These are phyloP conservation scores for Lepraria neglecta DNA, from an alignment of 495 filamentous ascomycete genomes.

Conservation along the genomic window DNA sequence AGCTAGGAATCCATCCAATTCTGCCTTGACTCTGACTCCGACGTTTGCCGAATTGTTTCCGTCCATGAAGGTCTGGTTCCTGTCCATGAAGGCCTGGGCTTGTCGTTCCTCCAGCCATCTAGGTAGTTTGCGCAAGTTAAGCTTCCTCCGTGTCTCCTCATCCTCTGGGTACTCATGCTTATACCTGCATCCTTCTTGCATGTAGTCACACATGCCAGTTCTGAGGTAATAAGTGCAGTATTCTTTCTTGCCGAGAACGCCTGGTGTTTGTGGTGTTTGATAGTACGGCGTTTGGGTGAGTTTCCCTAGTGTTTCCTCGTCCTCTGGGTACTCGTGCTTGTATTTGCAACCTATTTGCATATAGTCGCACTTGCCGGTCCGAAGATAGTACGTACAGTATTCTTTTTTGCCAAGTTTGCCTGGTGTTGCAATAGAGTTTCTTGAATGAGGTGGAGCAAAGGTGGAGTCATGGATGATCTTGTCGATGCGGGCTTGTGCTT, in stretches of 20 bases:
- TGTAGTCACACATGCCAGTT: conserved; percentile 75
- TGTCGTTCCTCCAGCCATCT: background rate
- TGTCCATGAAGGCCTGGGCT: too few species aligned
- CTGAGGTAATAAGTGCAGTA: conserved; percentile 87
- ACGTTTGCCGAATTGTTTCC: too few species aligned
- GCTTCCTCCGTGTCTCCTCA: conserved; percentile 45
- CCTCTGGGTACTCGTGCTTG: conserved; percentile 78
- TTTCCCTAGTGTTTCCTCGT: conserved; percentile 34
- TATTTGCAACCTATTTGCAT: conserved; percentile 76
- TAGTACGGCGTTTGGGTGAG: background rate
- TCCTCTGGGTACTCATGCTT: conserved; percentile 80
- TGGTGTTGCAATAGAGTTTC: background rate
- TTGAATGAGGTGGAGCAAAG: too few species aligned
- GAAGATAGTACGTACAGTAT: conserved; percentile 83
- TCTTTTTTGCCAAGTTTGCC: conserved; percentile 49
- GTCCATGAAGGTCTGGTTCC: too few species aligned
- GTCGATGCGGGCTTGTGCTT: too few species aligned
- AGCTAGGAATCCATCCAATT: too few species aligned
- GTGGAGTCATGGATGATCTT: background rate
- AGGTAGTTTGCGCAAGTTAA: background rate
- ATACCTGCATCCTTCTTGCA: conserved; percentile 74
- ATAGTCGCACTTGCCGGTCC: conserved; percentile 76
- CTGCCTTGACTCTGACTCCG: too few species aligned
- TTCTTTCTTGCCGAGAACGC: conserved; percentile 48
- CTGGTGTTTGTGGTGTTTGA: conserved; percentile 3